These are phyloP conservation scores for Fomitopsis pinicola DNA, from an alignment of 1,284 basidiomycete species.

Conservation along the genomic window DNA sequence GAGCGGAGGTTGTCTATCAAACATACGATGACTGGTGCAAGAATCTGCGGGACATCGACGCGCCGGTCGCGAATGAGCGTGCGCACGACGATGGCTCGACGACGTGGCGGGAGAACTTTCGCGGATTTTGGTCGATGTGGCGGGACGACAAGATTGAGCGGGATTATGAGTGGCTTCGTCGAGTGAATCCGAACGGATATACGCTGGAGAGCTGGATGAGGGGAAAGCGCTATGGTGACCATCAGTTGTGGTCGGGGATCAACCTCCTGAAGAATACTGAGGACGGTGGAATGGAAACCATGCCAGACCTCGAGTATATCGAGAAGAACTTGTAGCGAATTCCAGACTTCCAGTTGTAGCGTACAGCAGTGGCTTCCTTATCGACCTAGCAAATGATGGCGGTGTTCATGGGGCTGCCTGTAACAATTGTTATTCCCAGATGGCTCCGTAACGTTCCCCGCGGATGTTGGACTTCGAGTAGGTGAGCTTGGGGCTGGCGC, in stretches of 20 bases:
- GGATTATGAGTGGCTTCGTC: conserved; percentile 38
- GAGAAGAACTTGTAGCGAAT: not conserved
- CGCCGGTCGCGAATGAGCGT: conserved; percentile 27
- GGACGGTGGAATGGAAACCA: conserved; percentile 9
- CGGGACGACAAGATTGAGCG: conserved; percentile 38
- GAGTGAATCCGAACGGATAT: conserved; percentile 29
- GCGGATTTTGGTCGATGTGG: conserved; percentile 36
- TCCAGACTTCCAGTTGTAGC: not conserved
- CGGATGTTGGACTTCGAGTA: too few species aligned
- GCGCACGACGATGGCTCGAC: conserved; percentile 23
- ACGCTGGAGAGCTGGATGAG: conserved; percentile 27
- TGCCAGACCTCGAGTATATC: conserved; percentile 1
- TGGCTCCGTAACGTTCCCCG: too few species aligned
- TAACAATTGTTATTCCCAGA: too few species aligned
- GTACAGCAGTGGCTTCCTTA: too few species aligned
- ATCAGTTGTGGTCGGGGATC: not conserved
- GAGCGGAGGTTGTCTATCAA: conserved; percentile 28
- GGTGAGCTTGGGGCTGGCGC: too few species aligned
- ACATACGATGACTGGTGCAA: conserved; percentile 35
- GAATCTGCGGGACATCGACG: conserved; percentile 26
- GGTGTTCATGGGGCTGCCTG: too few species aligned
- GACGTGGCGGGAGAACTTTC: conserved; percentile 37
- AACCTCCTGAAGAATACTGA: conserved; percentile 16
- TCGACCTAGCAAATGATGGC: too few species aligned
- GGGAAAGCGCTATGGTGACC: conserved; percentile 14